These are phyloP conservation scores for Lactarius quietus DNA, from an alignment of 768 basidiomycete genomes.

Conservation along the genomic window DNA sequence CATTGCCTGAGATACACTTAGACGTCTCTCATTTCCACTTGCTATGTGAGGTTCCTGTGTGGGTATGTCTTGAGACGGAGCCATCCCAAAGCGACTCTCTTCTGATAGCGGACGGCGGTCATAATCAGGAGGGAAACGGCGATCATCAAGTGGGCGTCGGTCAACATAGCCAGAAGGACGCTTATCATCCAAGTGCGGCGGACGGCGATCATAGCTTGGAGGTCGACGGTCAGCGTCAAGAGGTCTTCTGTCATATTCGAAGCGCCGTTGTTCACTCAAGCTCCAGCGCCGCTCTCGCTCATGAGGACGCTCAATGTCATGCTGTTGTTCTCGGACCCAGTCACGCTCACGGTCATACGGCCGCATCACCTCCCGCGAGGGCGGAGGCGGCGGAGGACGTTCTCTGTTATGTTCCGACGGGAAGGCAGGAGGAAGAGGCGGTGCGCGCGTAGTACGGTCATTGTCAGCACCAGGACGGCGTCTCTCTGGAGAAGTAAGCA, in stretches of 20 bases:
- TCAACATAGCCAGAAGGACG: conserved; percentile 17
- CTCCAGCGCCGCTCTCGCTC: conserved; percentile 38
- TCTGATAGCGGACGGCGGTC: conserved; percentile 21
- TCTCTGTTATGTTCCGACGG: conserved; percentile 26
- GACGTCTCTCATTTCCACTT: conserved; percentile 15
- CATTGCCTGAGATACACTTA: neutral
- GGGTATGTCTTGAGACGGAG: conserved; percentile 8
- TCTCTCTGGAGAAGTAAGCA: conserved; percentile 13
- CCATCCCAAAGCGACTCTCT: conserved; percentile 22
- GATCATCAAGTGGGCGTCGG: conserved; percentile 8
- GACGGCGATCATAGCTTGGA: conserved; percentile 17
- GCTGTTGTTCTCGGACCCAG: conserved; percentile 37
- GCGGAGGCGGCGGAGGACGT: conserved; percentile 20
- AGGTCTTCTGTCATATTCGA: conserved; percentile 41
- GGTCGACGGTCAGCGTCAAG: conserved; percentile 39
- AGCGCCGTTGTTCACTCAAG: conserved; percentile 31
- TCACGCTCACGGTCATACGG: conserved; percentile 34
- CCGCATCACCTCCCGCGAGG: conserved; percentile 32
- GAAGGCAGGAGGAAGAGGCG: conserved; percentile 25
- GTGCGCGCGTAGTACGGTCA: conserved; percentile 21
- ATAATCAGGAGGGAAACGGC: conserved; percentile 19
- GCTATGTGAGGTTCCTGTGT: conserved; percentile 2
- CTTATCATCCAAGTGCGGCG: conserved; percentile 27
- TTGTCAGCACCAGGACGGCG: conserved; percentile 23
- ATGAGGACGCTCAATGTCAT: conserved; percentile 26